Percentiles rank a stretch among this genome's conserved stretches.
These are phyloP conservation scores for Solanum clarkiae DNA, from an alignment of 257 asterid species.

Conservation along the genomic window DNA sequence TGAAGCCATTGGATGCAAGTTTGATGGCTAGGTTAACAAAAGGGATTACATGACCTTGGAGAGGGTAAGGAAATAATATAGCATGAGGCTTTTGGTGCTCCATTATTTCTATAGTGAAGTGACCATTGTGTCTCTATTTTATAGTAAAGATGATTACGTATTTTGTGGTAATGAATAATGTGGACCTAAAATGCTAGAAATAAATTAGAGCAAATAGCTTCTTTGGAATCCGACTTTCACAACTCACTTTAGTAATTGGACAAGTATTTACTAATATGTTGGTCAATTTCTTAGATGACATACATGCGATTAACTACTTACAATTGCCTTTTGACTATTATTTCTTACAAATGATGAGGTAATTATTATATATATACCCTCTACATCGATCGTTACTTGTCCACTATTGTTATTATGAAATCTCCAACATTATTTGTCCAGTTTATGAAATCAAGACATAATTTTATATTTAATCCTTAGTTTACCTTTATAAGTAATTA, in stretches of 20 bases:
- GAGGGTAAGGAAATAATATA: conserved; percentile 58
- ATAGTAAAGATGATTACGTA: neutral
- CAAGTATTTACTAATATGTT: neutral
- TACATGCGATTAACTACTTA: no score
- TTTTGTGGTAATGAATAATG: neutral
- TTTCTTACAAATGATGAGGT: no score
- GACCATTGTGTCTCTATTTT: neutral
- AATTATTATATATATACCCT: no score
- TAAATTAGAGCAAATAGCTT: neutral
- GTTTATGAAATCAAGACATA: no score
- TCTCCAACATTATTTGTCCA: no score
- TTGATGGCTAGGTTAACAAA: conserved; percentile 57
- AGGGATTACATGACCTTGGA: conserved; percentile 75
- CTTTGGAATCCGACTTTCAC: neutral
- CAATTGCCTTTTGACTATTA: no score
- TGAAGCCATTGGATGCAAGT: conserved; percentile 64
- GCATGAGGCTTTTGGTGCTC: conserved; percentile 40
- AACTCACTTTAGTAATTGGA: neutral
- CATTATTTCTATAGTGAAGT: neutral
- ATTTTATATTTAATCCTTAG: no score
- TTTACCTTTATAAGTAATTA: no score
- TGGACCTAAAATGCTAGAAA: neutral
- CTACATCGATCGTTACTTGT: no score
- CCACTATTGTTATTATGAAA: no score
- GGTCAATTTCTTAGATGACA: neutral